These are phyloP conservation scores for Avena atlantica DNA, from an alignment of 176 grass and related monocot genomes.

Conservation along the genomic window DNA sequence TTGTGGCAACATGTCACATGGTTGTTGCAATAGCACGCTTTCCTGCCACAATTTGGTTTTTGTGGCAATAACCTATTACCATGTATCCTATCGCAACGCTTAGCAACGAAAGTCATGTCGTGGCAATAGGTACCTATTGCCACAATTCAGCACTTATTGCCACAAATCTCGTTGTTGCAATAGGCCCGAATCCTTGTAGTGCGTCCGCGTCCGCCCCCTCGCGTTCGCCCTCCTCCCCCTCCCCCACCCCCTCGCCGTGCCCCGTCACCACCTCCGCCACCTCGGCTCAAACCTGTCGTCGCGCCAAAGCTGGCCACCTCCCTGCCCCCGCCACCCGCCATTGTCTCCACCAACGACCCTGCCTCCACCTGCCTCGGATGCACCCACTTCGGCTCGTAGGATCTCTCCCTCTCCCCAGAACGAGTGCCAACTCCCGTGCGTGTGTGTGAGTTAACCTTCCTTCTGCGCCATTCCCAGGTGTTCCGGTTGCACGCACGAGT, in stretches of 20 bases:
- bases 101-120: no score
- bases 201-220: conserved; percentile 41
- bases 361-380: conserved; percentile 65
- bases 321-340: neutral
- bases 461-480: conserved; percentile 50
- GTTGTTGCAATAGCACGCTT: no score
- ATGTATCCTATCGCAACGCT: no score
- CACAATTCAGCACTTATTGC: no score
- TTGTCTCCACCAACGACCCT: neutral
- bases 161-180: no score
- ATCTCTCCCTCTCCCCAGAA: neutral
- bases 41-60: no score
- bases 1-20: no score
- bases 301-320: conserved; percentile 28
- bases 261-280: conserved; percentile 38
- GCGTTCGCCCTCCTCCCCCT: conserved; percentile 41
- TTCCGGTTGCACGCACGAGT: conserved; percentile 80
- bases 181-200: no score
- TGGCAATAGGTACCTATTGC: no score
- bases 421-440: neutral
- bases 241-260: conserved; percentile 26
- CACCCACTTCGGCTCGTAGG: conserved; percentile 83
- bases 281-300: conserved; percentile 40
- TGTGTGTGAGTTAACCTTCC: conserved; percentile 32
- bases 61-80: no score